Base-by-base conservation (phyloP, 2,329 filamentous ascomycete genomes). In the Alternaria burnsii region DNA sequence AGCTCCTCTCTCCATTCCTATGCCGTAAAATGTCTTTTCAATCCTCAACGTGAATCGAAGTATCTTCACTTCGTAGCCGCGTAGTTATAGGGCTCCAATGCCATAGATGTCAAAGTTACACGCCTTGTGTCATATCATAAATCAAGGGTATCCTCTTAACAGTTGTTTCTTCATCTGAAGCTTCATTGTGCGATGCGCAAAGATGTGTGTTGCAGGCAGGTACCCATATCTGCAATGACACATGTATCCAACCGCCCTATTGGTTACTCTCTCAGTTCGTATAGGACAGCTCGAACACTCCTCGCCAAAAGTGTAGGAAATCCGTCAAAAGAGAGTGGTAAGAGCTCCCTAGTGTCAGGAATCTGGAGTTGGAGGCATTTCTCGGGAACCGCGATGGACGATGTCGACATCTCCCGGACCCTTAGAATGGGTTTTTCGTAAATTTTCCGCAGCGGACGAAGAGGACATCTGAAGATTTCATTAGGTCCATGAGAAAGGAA, bases 401-500 rank as follows among this genome's bases (percentile, higher is more conserved):
- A 43, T 43, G 12, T 28, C 36, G 50, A 34, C 40, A 11, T 53
- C 41, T 24, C 30, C 18, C 12, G 10, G 12, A 34, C 9, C 18
- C 26, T 26, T 18, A 12, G 12, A 20, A 18, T 57, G 42, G 14
- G 32, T 41, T 42, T 40, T 16, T 36, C 52, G 52, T 52, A 57
- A 38, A 10, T 57, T 38, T n/a, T 57, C 46, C 22, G 46, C 47
- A 32, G 46, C 40, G 40, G 42, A 54, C n/a, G 26, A 32, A 20
- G 41, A 54, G 26, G 22, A 56, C 24, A 60, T 43, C 63, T 61
- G 52, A 22, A 9, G 16, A 20, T 14, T 26, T 58, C 16, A 53
- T 63, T 54, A 59, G 58, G 61, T 43, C 22, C 22, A 55, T 28
- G 30, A 50, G 50, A 50, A 46, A n/a, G 6, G n/a, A 30, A 56